Conservation (phyloP, 192 early-diverging fungal species). For the Backusella parvicylindrica region DNA sequence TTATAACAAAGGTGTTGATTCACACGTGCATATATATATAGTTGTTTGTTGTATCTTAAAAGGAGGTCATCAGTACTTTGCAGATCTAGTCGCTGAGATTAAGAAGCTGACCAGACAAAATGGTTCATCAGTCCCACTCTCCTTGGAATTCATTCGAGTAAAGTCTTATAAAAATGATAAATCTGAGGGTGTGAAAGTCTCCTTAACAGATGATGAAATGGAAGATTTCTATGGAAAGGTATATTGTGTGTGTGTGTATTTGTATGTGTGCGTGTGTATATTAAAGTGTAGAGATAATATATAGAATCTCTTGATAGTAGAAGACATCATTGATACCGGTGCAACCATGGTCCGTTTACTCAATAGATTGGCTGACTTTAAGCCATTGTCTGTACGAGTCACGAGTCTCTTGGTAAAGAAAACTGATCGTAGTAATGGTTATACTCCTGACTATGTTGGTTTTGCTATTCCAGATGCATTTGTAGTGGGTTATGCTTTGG, state of each 20-base stretch:
- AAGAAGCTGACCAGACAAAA: conserved; percentile 65
- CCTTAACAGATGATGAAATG: conserved; percentile 83
- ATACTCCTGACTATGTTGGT: conserved; percentile 88
- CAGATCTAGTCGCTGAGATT: conserved; percentile 66
- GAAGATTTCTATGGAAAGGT: conserved; percentile 69
- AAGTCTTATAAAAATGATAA: conserved; percentile 82
- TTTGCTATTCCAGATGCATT: conserved; percentile 87
- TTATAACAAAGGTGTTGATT: too few relatives aligned
- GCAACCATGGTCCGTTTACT: conserved; percentile 83
- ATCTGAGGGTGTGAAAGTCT: conserved; percentile 81
- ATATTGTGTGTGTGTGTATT: background rate
- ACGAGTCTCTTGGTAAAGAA: conserved; percentile 84
- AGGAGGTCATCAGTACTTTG: conserved; percentile 80
- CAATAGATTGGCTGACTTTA: conserved; percentile 62
- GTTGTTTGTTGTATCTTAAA: conserved; percentile 90
- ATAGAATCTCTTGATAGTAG: conserved; percentile 84
- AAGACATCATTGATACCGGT: conserved; percentile 93
- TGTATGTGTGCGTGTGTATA: too few relatives aligned
- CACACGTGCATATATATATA: background rate
- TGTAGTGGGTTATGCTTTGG: conserved; percentile 88
- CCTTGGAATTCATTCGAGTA: conserved; percentile 87
- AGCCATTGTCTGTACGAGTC: conserved; percentile 79
- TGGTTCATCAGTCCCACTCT: conserved; percentile 67
- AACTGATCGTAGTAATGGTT: conserved; percentile 74
- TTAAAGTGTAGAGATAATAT: background rate